Percentiles rank a stretch among this genome's conserved stretches.
phyloP scores from a whole-genome alignment of 305 asterid species.

The Euphrasia arctica region DNA sequence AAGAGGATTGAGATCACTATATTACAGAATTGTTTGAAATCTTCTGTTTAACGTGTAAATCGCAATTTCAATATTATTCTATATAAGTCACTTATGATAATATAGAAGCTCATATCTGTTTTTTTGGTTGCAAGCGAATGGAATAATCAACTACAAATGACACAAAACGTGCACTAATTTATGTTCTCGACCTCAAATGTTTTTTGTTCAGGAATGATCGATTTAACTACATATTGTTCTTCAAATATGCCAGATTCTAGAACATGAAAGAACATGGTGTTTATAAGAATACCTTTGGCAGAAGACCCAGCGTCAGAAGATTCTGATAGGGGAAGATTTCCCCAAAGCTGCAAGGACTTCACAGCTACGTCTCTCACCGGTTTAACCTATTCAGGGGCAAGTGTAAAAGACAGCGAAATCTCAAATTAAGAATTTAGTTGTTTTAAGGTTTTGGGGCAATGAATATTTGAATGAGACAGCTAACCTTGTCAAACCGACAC shows the following conservation, averaged over 20 bases:
- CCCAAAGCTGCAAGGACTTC: constrained; percentile 92
- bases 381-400: constrained; percentile 54
- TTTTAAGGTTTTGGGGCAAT: constrained; percentile 23
- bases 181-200: too few species aligned
- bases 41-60: not conserved
- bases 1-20: constrained; percentile 11
- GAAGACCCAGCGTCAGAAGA: constrained; percentile 94
- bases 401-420: too few species aligned
- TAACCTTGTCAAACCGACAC: constrained; percentile 95
- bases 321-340: constrained; percentile 75
- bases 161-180: too few species aligned
- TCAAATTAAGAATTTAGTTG: constrained; percentile 24
- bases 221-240: not conserved
- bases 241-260: constrained; percentile 2
- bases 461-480: constrained; percentile 21
- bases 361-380: constrained; percentile 89
- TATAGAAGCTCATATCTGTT: too few species aligned
- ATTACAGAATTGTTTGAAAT: constrained; percentile 8
- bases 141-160: too few species aligned
- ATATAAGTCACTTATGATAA: too few species aligned
- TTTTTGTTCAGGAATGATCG: too few species aligned
- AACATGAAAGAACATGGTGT: constrained; percentile 21
- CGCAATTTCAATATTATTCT: too few species aligned
- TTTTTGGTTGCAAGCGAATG: too few species aligned
- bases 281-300: constrained; percentile 52